These are phyloP conservation scores for Syzygium aqueum DNA, from an alignment of 345 rosid species.

Conservation along the genomic window DNA sequence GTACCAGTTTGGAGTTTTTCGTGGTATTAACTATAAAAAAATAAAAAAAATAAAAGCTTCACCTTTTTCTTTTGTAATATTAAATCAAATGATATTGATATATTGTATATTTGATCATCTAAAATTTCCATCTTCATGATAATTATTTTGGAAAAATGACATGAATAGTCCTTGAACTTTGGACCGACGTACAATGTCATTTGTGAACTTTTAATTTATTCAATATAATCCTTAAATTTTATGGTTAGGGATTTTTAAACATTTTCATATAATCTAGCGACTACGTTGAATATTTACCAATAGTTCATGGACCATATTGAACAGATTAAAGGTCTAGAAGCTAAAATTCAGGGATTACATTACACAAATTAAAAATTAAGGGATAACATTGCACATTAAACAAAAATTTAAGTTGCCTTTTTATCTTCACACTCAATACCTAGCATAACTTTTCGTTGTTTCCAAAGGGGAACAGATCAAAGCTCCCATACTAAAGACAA, in stretches of 20 bases:
- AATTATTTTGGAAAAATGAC: too few species aligned
- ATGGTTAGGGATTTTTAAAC: too few species aligned
- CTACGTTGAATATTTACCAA: too few species aligned
- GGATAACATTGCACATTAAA: accelerated
- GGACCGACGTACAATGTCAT: too few species aligned
- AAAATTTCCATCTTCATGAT: background rate
- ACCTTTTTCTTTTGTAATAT: background rate
- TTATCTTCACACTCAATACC: background rate
- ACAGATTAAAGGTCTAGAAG: accelerated
- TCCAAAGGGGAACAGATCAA: background rate
- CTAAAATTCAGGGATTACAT: too few species aligned
- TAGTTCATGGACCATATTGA: background rate
- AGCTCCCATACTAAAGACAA: background rate
- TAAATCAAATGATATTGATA: background rate
- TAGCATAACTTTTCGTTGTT: background rate
- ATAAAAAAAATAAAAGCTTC: too few species aligned
- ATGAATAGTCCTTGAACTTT: too few species aligned
- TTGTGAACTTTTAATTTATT: too few species aligned
- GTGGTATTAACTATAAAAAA: too few species aligned
- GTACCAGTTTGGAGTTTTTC: too few species aligned
- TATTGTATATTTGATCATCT: background rate
- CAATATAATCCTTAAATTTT: background rate
- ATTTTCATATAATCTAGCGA: too few species aligned
- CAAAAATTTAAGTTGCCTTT: background rate
- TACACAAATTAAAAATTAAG: too few species aligned